These are phyloP conservation scores for Pterothamnion heteromorphum DNA, from an alignment of 31 red algal species.

Conservation along the genomic window DNA sequence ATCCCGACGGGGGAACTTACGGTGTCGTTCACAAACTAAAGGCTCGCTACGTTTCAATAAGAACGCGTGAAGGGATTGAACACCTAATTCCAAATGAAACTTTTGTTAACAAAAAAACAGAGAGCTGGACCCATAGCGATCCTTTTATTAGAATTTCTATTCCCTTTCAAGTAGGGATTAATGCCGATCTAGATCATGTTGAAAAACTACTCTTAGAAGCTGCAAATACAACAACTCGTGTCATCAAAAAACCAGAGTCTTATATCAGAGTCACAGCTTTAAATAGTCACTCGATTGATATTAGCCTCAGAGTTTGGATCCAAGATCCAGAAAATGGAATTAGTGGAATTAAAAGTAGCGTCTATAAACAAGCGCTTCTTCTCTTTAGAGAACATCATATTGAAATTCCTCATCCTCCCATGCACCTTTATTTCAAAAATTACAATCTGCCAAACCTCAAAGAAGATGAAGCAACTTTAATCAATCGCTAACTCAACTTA, in stretches of 20 bases:
- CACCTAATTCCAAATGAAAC: constrained; percentile 19
- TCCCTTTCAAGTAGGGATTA: neutral
- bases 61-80: neutral
- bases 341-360: neutral
- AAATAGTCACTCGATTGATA: neutral
- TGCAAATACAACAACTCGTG: neutral
- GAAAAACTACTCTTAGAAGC: neutral
- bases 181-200: neutral
- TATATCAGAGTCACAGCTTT: neutral
- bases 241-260: neutral
- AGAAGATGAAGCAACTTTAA: too few relatives aligned
- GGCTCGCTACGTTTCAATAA: constrained; percentile 1
- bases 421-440: neutral
- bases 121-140: neutral
- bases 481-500: too few relatives aligned
- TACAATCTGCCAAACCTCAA: too few relatives aligned
- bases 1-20: neutral
- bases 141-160: neutral
- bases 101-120: neutral
- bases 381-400: neutral
- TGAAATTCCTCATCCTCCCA: neutral
- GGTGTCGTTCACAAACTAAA: neutral
- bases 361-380: neutral
- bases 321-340: neutral
- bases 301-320: neutral